These are phyloP conservation scores for Naganishia albida DNA, from an alignment of 1,284 basidiomycete species.

Conservation along the genomic window DNA sequence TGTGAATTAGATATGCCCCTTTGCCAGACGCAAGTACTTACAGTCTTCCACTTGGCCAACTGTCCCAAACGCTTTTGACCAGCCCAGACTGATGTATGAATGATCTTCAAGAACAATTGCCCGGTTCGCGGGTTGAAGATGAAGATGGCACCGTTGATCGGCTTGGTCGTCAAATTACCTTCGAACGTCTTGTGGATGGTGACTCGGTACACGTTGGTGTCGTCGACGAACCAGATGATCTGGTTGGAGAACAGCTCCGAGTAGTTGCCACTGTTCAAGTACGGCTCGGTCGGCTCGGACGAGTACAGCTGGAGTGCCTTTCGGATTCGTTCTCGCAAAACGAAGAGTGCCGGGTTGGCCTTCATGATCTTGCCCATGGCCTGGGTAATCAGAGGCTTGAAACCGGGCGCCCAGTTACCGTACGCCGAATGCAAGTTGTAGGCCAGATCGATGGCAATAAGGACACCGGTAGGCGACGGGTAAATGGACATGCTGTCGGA, in stretches of 20 bases:
- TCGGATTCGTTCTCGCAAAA: conserved; percentile 95
- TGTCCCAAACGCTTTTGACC: conserved; percentile 99
- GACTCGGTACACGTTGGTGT: conserved; percentile 99
- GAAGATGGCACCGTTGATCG: conserved; percentile 99
- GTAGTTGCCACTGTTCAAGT: conserved; percentile 86
- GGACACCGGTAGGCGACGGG: conserved; percentile 94
- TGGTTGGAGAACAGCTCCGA: conserved; percentile 99
- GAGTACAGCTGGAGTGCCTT: conserved; percentile 98
- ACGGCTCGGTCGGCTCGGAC: conserved; percentile 98
- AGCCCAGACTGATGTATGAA: conserved; percentile 99
- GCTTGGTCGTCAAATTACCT: conserved; percentile 99
- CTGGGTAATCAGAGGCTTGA: conserved; percentile 97
- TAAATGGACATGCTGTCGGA: conserved; percentile 97
- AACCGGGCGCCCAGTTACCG: conserved; percentile 98
- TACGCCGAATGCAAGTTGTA: conserved; percentile 99
- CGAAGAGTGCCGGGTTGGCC: conserved; percentile 84
- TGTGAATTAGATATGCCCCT: neutral
- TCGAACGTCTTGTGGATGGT: conserved; percentile 99
- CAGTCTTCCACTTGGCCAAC: conserved; percentile 92
- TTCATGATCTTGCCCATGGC: conserved; percentile 99
- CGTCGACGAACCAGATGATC: conserved; percentile 99
- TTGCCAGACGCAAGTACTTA: neutral
- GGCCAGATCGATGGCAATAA: conserved; percentile 95
- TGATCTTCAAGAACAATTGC: conserved; percentile 97
- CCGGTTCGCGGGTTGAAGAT: conserved; percentile 99